Evolutionary conservation across 169 alveolate species (phyloP).

Genomic region (Cryptosporidium parvum): DNA sequence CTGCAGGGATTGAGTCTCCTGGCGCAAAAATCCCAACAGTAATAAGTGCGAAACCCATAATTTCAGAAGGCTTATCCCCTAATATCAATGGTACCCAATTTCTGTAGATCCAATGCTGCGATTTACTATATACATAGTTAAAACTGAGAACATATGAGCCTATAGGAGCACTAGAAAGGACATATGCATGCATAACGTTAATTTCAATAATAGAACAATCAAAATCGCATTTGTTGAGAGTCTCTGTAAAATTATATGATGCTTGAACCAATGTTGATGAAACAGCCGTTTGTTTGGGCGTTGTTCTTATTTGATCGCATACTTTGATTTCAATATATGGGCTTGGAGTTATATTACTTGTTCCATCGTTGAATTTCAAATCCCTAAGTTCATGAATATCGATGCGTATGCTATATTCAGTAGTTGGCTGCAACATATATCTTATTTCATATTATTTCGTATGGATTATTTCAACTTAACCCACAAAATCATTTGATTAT

Average conservation of each 20-base stretch:
- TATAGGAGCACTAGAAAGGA: slow-evolving; percentile 84
- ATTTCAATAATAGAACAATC: slow-evolving; percentile 84
- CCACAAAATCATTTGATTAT: neutral
- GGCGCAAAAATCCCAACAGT: slow-evolving; percentile 89
- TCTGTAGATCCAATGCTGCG: slow-evolving; percentile 87
- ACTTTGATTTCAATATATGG: slow-evolving; percentile 82
- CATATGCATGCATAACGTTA: slow-evolving; percentile 84
- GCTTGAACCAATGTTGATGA: slow-evolving; percentile 85
- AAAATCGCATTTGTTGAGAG: slow-evolving; percentile 83
- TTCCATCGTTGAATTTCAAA: slow-evolving; percentile 84
- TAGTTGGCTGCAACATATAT: slow-evolving; percentile 67
- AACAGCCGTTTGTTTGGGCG: slow-evolving; percentile 83
- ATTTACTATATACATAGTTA: slow-evolving; percentile 84
- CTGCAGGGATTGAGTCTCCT: slow-evolving; percentile 87
- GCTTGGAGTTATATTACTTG: slow-evolving; percentile 84
- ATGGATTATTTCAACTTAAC: neutral
- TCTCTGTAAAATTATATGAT: slow-evolving; percentile 84
- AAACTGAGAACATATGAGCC: slow-evolving; percentile 87
- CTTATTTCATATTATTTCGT: neutral
- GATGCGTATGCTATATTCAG: slow-evolving; percentile 84
- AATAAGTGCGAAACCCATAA: slow-evolving; percentile 82
- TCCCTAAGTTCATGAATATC: slow-evolving; percentile 88
- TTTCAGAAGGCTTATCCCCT: slow-evolving; percentile 79
- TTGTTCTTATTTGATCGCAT: slow-evolving; percentile 78
- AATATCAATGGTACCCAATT: slow-evolving; percentile 84